These are phyloP conservation scores for Capsicum rhomboideum DNA, from an alignment of 257 asterid species.

Conservation along the genomic window DNA sequence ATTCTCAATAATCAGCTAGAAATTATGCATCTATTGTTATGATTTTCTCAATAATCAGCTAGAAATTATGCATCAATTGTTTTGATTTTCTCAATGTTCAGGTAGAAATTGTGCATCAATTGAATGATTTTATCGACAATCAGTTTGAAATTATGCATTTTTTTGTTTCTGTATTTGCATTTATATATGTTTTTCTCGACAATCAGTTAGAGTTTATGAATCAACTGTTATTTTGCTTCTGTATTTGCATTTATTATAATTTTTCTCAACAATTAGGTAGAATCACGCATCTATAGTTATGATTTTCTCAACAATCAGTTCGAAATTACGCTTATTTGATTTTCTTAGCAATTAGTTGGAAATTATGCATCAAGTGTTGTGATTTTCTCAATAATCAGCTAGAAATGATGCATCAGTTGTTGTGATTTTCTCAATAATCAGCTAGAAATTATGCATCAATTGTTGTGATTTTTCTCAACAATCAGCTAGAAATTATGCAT, in stretches of 20 bases:
- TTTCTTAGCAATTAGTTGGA: neutral
- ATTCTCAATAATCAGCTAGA: neutral
- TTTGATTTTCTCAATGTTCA: neutral
- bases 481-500: no score
- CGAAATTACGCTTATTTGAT: no score
- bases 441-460: neutral
- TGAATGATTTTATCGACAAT: no score
- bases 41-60: neutral
- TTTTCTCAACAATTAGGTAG: neutral
- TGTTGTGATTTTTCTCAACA: neutral
- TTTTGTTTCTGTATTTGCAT: neutral
- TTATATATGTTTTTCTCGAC: neutral
- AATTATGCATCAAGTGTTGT: neutral
- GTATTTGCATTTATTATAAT: no score
- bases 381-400: neutral
- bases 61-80: neutral
- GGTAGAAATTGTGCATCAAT: neutral
- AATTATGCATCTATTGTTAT: neutral
- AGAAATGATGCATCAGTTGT: neutral
- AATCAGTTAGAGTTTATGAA: no score
- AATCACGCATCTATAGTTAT: no score
- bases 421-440: neutral
- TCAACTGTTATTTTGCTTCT: no score
- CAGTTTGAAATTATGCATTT: no score
- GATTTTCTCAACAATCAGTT: no score